phyloP scores from a whole-genome alignment of 2,329 filamentous ascomycete genomes.

The Aspergillus fumigatus region DNA sequence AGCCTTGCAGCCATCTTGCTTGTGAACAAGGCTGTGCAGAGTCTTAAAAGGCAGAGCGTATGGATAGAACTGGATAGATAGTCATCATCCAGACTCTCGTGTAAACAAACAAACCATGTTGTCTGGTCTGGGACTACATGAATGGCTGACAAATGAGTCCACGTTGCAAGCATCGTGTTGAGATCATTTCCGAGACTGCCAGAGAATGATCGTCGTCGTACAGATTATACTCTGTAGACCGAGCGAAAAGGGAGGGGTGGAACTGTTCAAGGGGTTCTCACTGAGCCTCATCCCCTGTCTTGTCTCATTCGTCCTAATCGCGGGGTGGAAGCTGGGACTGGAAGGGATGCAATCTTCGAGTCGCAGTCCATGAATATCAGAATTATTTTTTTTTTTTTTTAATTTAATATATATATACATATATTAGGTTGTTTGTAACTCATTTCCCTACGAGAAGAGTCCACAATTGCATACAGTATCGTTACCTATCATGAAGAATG shows the following conservation, averaged over 20 bases:
- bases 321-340: neutral
- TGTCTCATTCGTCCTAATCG: neutral
- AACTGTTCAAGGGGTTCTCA: neutral
- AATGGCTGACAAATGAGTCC: neutral
- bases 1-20: neutral
- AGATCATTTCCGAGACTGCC: neutral
- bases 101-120: neutral
- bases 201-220: neutral
- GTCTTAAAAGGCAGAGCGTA: neutral
- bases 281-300: neutral
- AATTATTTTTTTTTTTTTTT: too few relatives aligned
- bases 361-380: too few relatives aligned
- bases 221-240: neutral
- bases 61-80: neutral
- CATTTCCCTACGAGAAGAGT: neutral
- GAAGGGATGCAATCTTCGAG: neutral
- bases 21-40: neutral
- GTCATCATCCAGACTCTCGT: neutral
- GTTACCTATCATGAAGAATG: neutral
- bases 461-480: neutral
- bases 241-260: neutral
- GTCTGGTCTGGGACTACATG: neutral
- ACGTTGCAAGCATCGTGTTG: neutral
- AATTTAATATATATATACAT: too few relatives aligned
- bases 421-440: too few relatives aligned